Evolutionary conservation across 768 basidiomycete species (phyloP).

Genomic region (Lentinula edodes): DNA sequence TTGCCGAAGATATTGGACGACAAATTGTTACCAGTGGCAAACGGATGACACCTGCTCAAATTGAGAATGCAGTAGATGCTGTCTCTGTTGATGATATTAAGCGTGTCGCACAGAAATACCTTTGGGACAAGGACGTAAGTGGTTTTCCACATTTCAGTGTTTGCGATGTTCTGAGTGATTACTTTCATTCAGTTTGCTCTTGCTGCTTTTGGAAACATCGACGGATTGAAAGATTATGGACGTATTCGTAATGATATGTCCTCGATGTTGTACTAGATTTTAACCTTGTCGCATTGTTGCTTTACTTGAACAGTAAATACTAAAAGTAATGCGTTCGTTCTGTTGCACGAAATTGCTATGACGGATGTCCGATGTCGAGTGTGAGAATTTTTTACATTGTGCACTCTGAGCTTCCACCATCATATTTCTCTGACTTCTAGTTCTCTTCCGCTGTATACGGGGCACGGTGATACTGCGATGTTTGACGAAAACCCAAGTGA

Average conservation of each 20-base stretch:
- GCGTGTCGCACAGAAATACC: slow-evolving; percentile 91
- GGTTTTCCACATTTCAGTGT: slow-evolving; percentile 1
- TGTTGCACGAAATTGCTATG: background rate
- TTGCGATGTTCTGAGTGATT: slow-evolving; percentile 6
- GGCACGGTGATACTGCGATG: background rate
- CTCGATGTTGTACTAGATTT: slow-evolving; percentile 63
- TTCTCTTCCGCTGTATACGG: background rate
- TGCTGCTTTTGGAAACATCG: slow-evolving; percentile 84
- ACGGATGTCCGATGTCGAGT: background rate
- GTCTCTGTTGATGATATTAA: slow-evolving; percentile 87
- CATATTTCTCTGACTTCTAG: background rate
- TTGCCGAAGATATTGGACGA: slow-evolving; percentile 98
- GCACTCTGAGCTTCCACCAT: background rate
- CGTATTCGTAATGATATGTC: slow-evolving; percentile 82
- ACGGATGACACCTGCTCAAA: slow-evolving; percentile 87
- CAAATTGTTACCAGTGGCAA: slow-evolving; percentile 93
- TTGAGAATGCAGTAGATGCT: slow-evolving; percentile 87
- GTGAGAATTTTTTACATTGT: background rate
- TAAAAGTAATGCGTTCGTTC: too few species aligned
- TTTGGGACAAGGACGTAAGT: slow-evolving; percentile 93
- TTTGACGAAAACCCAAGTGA: background rate
- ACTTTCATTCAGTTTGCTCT: slow-evolving; percentile 58
- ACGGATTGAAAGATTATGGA: slow-evolving; percentile 93
- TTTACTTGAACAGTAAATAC: too few species aligned
- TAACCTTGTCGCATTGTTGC: background rate